Percentiles rank a stretch among this genome's conserved stretches.
Evolutionary conservation across 148 eudicot genomes (phyloP).

Genomic region (Agrostemma githago): DNA sequence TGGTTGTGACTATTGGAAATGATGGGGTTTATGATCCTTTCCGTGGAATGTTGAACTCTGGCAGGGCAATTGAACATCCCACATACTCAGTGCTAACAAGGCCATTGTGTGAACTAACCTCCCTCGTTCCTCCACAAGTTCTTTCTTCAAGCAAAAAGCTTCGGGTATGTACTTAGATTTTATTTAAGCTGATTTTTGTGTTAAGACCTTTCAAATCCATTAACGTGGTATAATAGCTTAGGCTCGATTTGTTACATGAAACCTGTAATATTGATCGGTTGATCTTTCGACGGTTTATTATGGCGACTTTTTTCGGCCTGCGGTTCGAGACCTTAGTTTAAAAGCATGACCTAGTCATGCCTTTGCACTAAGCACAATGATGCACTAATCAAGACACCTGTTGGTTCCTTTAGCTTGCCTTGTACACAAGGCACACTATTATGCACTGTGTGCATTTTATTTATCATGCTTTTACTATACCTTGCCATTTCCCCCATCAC

Average conservation of each 20-base stretch:
- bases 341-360: background rate
- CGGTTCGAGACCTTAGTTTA: background rate
- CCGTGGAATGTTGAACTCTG: slow-evolving; percentile 9
- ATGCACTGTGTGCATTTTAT: background rate
- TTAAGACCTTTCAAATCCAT: background rate
- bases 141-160: slow-evolving; percentile 90
- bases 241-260: slow-evolving; percentile 3
- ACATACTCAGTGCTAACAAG: slow-evolving; percentile 93
- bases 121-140: slow-evolving; percentile 81
- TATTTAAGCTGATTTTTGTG: slow-evolving; percentile 1
- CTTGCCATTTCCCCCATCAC: background rate
- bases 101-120: slow-evolving; percentile 92
- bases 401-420: background rate
- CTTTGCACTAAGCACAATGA: too few species aligned
- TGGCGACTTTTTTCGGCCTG: background rate
- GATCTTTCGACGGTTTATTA: background rate
- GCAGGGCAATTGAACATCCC: slow-evolving; percentile 98
- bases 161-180: slow-evolving; percentile 43
- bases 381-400: background rate
- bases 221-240: background rate
- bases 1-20: slow-evolving; percentile 4
- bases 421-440: background rate
- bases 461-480: background rate
- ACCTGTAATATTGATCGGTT: background rate
- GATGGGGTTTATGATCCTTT: slow-evolving; percentile 7